phyloP scores from a whole-genome alignment of 2,329 filamentous ascomycete genomes.

The Curvularia hawaiiensis region DNA sequence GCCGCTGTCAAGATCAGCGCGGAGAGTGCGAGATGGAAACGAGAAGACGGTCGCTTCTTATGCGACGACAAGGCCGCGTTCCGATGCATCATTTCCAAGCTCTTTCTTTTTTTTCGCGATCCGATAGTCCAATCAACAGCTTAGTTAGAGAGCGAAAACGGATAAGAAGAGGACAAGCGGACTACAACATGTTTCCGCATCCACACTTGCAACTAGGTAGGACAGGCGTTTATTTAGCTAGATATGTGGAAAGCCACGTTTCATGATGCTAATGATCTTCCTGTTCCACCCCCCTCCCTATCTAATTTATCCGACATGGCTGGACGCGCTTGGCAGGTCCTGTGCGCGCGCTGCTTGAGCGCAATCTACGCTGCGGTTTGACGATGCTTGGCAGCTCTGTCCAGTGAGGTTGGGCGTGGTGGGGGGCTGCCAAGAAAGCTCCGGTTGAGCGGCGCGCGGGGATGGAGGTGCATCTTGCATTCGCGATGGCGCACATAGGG shows the following conservation, averaged over 20 bases:
- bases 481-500: not conserved
- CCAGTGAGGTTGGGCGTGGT: not conserved
- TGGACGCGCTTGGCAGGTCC: slow-evolving; percentile 15
- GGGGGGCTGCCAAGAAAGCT: not conserved
- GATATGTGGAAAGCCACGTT: slow-evolving; percentile 24
- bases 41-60: not conserved
- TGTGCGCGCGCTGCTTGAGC: not conserved
- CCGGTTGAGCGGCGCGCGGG: not conserved
- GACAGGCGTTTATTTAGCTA: not conserved
- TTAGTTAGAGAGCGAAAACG: not conserved
- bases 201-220: not conserved
- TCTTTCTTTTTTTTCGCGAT: not conserved
- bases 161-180: not conserved
- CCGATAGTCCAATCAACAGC: no score
- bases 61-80: not conserved
- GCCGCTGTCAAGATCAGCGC: slow-evolving; percentile 9
- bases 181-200: not conserved
- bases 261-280: slow-evolving; percentile 18
- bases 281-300: slow-evolving; percentile 13
- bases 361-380: slow-evolving; percentile 7
- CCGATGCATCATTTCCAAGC: slow-evolving; percentile 5
- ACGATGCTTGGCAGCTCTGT: not conserved
- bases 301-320: slow-evolving; percentile 15
- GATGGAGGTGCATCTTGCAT: not conserved
- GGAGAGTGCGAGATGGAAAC: slow-evolving; percentile 1